These are phyloP conservation scores for Marasmius tenuissimus DNA, from an alignment of 1,284 basidiomycete genomes.

Conservation along the genomic window DNA sequence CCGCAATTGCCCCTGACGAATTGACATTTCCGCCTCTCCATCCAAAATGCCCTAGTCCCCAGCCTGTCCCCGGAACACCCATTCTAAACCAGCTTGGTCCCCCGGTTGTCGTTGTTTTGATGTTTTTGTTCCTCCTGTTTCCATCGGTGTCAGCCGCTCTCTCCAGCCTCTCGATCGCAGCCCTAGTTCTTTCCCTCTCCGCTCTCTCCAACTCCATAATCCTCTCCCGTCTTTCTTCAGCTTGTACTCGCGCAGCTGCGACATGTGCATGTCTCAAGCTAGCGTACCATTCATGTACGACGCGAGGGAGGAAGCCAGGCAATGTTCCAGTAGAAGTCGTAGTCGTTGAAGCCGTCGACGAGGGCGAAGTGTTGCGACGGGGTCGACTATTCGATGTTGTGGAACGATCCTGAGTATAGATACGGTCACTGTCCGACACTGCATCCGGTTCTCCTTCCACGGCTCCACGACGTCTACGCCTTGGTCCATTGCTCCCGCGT, in stretches of 20 bases:
- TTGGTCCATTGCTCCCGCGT: neutral
- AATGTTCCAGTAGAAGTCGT: conserved; percentile 25
- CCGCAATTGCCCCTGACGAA: conserved; percentile 17
- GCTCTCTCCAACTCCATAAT: conserved; percentile 57
- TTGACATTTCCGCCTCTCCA: conserved; percentile 37
- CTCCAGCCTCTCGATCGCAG: neutral
- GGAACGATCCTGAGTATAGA: neutral
- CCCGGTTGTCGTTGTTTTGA: neutral
- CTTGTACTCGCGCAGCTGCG: conserved; percentile 64
- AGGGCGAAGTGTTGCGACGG: conserved; percentile 2
- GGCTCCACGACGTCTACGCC: neutral
- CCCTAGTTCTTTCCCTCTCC: conserved; percentile 16
- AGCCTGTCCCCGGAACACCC: conserved; percentile 40
- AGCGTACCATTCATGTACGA: conserved; percentile 53
- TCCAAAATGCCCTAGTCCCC: conserved; percentile 74
- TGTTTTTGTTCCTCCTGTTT: neutral
- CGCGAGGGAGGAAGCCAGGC: conserved; percentile 33
- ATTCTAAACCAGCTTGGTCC: neutral
- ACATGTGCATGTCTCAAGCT: conserved; percentile 64
- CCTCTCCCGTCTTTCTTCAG: conserved; percentile 60
- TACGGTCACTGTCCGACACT: neutral
- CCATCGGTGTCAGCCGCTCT: neutral
- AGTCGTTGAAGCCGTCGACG: conserved; percentile 20
- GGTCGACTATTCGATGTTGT: conserved; percentile 2
- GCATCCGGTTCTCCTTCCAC: neutral